Evolutionary conservation across 1,139 yeast species (phyloP).

Genomic region (Hemisphaericaspora xylanilytica): DNA sequence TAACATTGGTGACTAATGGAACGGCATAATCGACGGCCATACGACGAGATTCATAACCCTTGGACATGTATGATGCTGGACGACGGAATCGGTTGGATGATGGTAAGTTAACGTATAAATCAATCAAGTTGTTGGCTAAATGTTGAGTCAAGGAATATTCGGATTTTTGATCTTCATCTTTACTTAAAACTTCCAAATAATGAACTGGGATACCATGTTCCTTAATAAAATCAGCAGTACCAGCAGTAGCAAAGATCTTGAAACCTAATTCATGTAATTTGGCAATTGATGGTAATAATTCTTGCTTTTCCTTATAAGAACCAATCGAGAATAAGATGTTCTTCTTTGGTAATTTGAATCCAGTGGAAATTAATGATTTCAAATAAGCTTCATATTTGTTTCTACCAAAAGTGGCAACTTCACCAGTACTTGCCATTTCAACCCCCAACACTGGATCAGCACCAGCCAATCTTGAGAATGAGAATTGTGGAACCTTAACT

Average conservation of each 20-base stretch:
- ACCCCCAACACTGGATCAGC: constrained; percentile 99
- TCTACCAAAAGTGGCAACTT: constrained; percentile 95
- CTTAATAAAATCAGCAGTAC: constrained; percentile 97
- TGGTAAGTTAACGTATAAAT: constrained; percentile 93
- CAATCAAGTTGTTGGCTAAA: constrained; percentile 94
- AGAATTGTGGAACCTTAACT: constrained; percentile 96
- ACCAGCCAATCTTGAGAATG: constrained; percentile 96
- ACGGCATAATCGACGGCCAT: constrained; percentile 99
- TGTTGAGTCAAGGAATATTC: constrained; percentile 96
- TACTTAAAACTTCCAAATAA: constrained; percentile 82
- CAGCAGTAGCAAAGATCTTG: constrained; percentile 95
- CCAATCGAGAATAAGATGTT: constrained; percentile 93
- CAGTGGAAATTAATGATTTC: constrained; percentile 91
- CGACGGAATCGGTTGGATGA: constrained; percentile 97
- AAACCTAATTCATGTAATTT: constrained; percentile 82
- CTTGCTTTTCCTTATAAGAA: constrained; percentile 95
- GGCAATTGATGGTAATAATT: constrained; percentile 82
- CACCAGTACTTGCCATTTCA: constrained; percentile 99
- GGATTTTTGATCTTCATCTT: constrained; percentile 75
- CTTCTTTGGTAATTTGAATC: constrained; percentile 92
- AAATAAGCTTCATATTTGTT: constrained; percentile 96
- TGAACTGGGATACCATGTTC: constrained; percentile 94
- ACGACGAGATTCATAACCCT: constrained; percentile 98
- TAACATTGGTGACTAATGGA: constrained; percentile 96
- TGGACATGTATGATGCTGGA: constrained; percentile 96